phyloP scores from a whole-genome alignment of 176 grass and related monocot genomes.

The Cymbopogon citratus region DNA sequence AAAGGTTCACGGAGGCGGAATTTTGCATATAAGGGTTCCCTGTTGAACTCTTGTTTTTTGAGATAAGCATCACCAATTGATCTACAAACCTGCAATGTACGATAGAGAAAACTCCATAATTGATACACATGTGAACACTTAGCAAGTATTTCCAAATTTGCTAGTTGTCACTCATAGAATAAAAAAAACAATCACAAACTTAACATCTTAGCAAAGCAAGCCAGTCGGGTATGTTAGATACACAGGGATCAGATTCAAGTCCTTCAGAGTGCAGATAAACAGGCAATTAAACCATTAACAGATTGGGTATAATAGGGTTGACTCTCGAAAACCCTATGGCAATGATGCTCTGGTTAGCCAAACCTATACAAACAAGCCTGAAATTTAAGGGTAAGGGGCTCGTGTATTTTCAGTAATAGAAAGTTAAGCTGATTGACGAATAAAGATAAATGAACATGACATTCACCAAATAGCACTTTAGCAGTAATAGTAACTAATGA shows the following conservation, averaged over 20 bases:
- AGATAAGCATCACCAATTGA: constrained; percentile 90
- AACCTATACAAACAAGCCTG: background rate
- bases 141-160: background rate
- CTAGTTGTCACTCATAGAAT: constrained; percentile 20
- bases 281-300: background rate
- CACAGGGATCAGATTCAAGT: background rate
- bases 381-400: background rate
- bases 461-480: background rate
- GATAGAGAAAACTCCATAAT: background rate
- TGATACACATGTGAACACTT: background rate
- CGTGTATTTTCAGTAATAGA: background rate
- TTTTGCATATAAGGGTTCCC: constrained; percentile 67
- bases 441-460: background rate
- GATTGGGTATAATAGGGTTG: background rate
- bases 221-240: too few relatives aligned
- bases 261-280: background rate
- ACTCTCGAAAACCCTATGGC: too few relatives aligned
- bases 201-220: background rate
- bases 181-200: constrained; percentile 14
- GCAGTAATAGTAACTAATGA: constrained; percentile 18
- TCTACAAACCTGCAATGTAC: constrained; percentile 63
- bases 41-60: constrained; percentile 82
- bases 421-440: background rate
- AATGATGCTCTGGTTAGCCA: too few relatives aligned
- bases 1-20: constrained; percentile 82